Percentiles rank a stretch among this genome's conserved stretches.
These are phyloP conservation scores for Cochlearia excelsa DNA, from an alignment of 345 rosid species.

Conservation along the genomic window DNA sequence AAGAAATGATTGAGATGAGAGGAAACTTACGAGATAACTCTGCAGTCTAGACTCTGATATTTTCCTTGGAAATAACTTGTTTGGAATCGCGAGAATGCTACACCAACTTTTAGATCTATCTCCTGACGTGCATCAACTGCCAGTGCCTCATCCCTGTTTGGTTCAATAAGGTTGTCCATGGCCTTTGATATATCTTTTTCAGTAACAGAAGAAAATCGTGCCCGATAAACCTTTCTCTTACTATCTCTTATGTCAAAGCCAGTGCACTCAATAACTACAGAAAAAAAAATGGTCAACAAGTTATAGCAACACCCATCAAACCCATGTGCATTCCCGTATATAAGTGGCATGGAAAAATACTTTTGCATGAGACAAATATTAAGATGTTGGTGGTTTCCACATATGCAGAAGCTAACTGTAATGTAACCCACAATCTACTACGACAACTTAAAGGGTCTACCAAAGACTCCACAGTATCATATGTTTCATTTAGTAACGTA, in stretches of 20 bases:
- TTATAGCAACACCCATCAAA: conserved; percentile 20
- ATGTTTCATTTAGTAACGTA: conserved; percentile 1
- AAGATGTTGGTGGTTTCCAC: conserved; percentile 7
- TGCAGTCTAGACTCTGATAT: conserved; percentile 90
- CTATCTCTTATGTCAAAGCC: conserved; percentile 56
- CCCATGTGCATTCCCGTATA: conserved; percentile 10
- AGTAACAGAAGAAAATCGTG: conserved; percentile 92
- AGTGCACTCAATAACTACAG: conserved; percentile 75
- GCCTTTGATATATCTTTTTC: conserved; percentile 88
- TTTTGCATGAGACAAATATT: background rate
- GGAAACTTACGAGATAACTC: conserved; percentile 91
- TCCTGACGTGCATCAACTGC: conserved; percentile 99
- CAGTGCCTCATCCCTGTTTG: conserved; percentile 81
- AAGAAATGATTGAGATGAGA: conserved; percentile 27
- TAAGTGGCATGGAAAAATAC: conserved; percentile 4
- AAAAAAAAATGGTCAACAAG: conserved; percentile 22
- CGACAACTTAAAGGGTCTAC: conserved; percentile 4
- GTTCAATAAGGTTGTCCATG: conserved; percentile 77
- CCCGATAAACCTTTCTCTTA: conserved; percentile 69
- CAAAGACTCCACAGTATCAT: background rate
- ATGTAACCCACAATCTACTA: conserved; percentile 11
- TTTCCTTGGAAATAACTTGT: conserved; percentile 92
- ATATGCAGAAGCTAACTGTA: conserved; percentile 6
- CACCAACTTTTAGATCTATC: conserved; percentile 99
- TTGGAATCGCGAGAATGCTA: conserved; percentile 92